Percentiles rank a stretch among this genome's conserved stretches.
phyloP scores from a whole-genome alignment of 441 rosid genomes.

The Gossypium lobatum region DNA sequence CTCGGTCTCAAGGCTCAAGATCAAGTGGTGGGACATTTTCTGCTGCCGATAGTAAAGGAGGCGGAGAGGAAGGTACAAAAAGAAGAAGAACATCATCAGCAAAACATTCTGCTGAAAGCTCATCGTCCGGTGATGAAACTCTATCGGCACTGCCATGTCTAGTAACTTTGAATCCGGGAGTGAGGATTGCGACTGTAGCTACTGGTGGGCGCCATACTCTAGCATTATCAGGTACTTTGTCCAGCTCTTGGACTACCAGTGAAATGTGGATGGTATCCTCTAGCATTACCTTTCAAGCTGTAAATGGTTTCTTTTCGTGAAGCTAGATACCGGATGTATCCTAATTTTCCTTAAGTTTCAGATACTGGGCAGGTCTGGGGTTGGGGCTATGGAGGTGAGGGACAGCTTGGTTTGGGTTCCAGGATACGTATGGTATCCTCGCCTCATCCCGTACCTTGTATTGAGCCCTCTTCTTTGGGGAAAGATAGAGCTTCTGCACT shows the following conservation, averaged over 20 bases:
- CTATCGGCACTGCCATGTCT: slow-evolving; percentile 84
- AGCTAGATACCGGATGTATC: slow-evolving; percentile 27
- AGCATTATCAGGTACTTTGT: slow-evolving; percentile 70
- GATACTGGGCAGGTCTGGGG: slow-evolving; percentile 99
- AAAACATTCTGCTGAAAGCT: slow-evolving; percentile 75
- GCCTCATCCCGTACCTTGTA: slow-evolving; percentile 79
- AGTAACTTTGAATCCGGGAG: slow-evolving; percentile 80
- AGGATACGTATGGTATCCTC: slow-evolving; percentile 87
- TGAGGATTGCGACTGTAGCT: slow-evolving; percentile 69
- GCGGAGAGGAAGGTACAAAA: slow-evolving; percentile 65
- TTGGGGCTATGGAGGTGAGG: slow-evolving; percentile 99
- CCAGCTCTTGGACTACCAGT: neutral
- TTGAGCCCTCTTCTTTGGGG: slow-evolving; percentile 53
- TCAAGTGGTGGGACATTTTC: slow-evolving; percentile 43
- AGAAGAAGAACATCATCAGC: slow-evolving; percentile 57
- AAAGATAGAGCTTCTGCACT: slow-evolving; percentile 43
- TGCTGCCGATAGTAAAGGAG: slow-evolving; percentile 35
- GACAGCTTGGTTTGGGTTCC: slow-evolving; percentile 97
- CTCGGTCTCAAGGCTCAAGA: slow-evolving; percentile 53
- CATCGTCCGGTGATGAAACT: slow-evolving; percentile 62
- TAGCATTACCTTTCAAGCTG: slow-evolving; percentile 18
- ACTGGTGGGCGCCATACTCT: slow-evolving; percentile 98
- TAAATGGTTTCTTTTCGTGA: slow-evolving; percentile 20
- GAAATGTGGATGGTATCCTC: neutral
- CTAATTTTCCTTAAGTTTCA: slow-evolving; percentile 47